A percentile compares a stretch with the other conserved stretches of the same genome.
These are phyloP conservation scores for Trypanosoma conorhini DNA, from an alignment of 208 protist genomes.

Conservation along the genomic window DNA sequence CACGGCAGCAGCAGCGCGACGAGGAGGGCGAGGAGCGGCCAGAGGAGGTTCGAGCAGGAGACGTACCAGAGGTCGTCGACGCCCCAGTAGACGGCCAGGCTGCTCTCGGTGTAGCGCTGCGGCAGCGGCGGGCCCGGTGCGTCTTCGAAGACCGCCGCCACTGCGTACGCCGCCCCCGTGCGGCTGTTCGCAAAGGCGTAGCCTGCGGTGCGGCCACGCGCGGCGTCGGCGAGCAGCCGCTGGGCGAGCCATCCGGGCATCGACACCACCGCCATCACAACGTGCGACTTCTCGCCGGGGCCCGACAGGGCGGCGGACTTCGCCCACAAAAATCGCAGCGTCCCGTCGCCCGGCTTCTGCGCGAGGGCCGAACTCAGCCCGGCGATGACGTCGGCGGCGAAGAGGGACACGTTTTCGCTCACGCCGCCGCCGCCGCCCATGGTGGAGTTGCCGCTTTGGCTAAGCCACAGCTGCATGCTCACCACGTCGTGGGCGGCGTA, in stretches of 20 bases:
- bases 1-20: too few relatives aligned
- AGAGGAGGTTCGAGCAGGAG: constrained; percentile 26
- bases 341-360: constrained; percentile 1
- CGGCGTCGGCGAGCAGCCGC: constrained; percentile 26
- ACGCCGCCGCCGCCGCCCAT: neutral
- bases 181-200: constrained; percentile 11
- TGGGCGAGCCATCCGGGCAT: constrained; percentile 46
- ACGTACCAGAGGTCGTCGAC: constrained; percentile 23
- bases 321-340: neutral
- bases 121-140: constrained; percentile 11
- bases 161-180: neutral
- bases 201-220: neutral
- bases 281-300: neutral
- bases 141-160: constrained; percentile 21
- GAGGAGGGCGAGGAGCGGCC: constrained; percentile 21
- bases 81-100: constrained; percentile 30
- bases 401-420: constrained; percentile 1
- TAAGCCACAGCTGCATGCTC: constrained; percentile 30
- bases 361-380: neutral
- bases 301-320: neutral
- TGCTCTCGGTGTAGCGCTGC: constrained; percentile 17
- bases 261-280: constrained; percentile 19
- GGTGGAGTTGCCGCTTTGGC: neutral
- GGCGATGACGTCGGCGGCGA: constrained; percentile 7
- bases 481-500: constrained; percentile 34